Evolutionary conservation across 768 basidiomycete species (phyloP), one percentile per base, ranked within the genome.

Genomic region (Boletus edulis): DNA sequence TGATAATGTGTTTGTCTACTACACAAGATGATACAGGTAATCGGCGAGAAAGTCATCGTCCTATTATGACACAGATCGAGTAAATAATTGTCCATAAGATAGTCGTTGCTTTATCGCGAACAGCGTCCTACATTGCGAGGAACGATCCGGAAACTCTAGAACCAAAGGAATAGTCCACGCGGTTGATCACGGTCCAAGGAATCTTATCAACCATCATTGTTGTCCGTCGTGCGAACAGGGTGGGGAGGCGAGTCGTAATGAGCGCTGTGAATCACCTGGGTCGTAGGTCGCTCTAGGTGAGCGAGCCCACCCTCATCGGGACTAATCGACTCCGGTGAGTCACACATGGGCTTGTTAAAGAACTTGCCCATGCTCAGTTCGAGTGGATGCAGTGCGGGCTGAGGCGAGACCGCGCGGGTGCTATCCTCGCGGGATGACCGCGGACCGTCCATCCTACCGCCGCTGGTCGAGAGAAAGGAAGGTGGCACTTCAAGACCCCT

Each of bases 291-390:
- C 32, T 31, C 46, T 24, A 38, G 15, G 24, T n/a, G 37, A 20
- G 17, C 10, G 20, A 17, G 46, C 38, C 48, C 14, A 15, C 38
- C 41, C 15, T 50, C 57, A 6, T 39, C 32, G 11, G 46, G 18
- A 42, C 40, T 29, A 14, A 67, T 56, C 57, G 48, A 22, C 6
- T 63, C 61, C 32, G 65, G 65, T 4, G 65, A 67, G 14, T 68
- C 67, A n/a, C 65, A 68, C 4, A 61, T 13, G 0, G 62, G 54
- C 34, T 46, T 37, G 49, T 46, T 52, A 14, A 63, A 55, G 29
- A 46, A 55, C 10, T 7, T 38, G 50, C 32, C 52, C 24, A 22
- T 22, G 52, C 20, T 20, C 40, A 37, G 20, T 42, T 64, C 59
- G 8, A 54, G 39, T 7, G 41, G 17, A 11, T 46, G 43, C 20